Evolutionary conservation across 140 eudicot genomes (phyloP), one percentile per base, ranked within the genome.

Genomic region (Bidens hawaiensis): DNA sequence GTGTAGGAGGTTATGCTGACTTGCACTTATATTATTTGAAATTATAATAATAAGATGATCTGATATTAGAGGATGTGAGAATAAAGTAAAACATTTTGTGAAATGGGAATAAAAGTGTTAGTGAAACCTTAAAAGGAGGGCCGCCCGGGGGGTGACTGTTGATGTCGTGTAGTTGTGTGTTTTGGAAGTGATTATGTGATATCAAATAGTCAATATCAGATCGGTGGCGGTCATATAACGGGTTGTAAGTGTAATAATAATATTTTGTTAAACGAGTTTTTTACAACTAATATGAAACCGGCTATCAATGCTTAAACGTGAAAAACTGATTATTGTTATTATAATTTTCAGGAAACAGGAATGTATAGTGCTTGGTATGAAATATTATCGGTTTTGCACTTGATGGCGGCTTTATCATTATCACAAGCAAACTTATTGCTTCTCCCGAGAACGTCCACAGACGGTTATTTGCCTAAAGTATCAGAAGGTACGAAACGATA

Each of bases 401-500:
- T 91, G 83, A 87, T 91, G 96, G 96, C 98, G 60, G 73, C 78
- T 23, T 70, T 91, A 40, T 84, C 87, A 16, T 72, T 91, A 48
- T 84, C 81, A 42, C 96, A 84, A 82, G 96, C 95, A 40, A 91
- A 91, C 80, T 69, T 87, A 46, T 63, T 91, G 67, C 95, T 91
- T 69, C 87, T 91, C 73, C 98, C 98, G 3, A 80, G 96, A 80
- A 82, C 83, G 30, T 87, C 91, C 4, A 42, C 77, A 45, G 98
- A 91, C 75, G 96, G 98, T 61, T 82, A 82, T 85, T 83, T 80
- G 79, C 89, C 96, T 41, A 91, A 87, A 80, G 89, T 91, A 71
- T 77, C 98, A 62, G 98, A 91, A 82, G 98, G 98, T 91, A 67
- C n/a, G n/a, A n/a, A n/a, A n/a, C n/a, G n/a, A n/a, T n/a, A n/a